Conservation (phyloP, 2,329 filamentous ascomycete genomes). For the Celoporthe dispersa region DNA sequence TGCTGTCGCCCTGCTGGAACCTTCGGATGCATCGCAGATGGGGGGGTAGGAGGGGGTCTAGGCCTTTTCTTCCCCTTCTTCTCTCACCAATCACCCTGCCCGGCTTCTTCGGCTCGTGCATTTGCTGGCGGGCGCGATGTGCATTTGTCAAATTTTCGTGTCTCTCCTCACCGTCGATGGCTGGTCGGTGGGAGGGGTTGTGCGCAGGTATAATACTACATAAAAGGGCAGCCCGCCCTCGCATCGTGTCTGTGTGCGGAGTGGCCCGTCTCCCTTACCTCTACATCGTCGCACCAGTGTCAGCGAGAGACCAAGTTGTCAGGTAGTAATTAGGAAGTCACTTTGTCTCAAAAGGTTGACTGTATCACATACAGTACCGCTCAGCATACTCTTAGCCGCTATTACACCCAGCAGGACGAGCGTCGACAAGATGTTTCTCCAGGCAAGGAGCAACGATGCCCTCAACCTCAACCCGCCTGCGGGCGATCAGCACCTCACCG, state of each 20-base stretch:
- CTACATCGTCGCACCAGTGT: background rate
- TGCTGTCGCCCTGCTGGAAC: constrained; percentile 18
- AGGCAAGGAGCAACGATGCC: constrained; percentile 45
- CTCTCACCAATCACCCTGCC: background rate
- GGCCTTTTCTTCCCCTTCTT: background rate
- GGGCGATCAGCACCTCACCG: constrained; percentile 45
- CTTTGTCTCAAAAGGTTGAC: background rate
- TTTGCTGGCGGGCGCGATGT: constrained; percentile 11
- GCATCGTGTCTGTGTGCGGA: background rate
- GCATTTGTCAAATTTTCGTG: background rate
- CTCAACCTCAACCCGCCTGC: constrained; percentile 51
- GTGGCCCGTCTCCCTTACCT: background rate
- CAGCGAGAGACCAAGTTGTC: background rate
- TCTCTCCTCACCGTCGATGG: background rate
- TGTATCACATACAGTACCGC: too few species aligned
- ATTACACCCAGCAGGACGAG: background rate
- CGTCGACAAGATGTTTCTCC: constrained; percentile 22
- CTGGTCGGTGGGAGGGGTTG: background rate
- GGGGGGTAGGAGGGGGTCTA: too few species aligned
- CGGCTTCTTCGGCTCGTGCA: constrained; percentile 17
- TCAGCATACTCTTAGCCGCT: background rate
- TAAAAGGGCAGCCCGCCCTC: constrained; percentile 14
- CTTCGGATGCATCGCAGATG: constrained; percentile 16
- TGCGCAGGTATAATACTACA: constrained; percentile 1
- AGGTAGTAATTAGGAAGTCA: background rate